These are phyloP conservation scores for Sporothrix luriei DNA, from an alignment of 2,329 filamentous ascomycete genomes.

Conservation along the genomic window DNA sequence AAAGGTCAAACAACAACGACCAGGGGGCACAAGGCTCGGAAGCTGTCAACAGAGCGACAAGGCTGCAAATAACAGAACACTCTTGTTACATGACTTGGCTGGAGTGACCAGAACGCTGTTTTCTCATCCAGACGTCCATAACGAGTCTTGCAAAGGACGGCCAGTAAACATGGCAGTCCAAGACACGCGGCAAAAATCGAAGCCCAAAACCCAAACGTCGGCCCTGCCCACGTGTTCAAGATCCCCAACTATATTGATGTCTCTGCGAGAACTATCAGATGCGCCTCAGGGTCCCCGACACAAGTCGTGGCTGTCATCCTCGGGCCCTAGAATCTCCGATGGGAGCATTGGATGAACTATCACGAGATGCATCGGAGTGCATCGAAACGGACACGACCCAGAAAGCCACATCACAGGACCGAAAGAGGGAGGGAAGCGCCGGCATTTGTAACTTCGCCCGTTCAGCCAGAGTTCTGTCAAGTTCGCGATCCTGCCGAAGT, in stretches of 20 bases:
- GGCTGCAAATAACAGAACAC: background rate
- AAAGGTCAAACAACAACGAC: background rate
- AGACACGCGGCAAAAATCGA: background rate
- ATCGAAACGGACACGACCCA: background rate
- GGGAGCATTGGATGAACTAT: background rate
- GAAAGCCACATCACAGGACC: background rate
- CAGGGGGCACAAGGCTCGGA: constrained; percentile 14
- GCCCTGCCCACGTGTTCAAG: too few relatives aligned
- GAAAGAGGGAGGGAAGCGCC: background rate
- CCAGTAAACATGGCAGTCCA: too few relatives aligned
- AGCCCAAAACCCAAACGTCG: too few relatives aligned
- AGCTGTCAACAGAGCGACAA: background rate
- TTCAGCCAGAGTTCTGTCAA: background rate
- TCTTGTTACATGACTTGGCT: background rate
- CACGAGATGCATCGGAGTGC: constrained; percentile 5
- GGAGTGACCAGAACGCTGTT: too few relatives aligned
- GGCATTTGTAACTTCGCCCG: background rate
- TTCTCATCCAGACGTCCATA: too few relatives aligned
- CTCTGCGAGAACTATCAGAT: background rate
- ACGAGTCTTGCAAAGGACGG: too few relatives aligned
- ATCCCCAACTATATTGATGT: background rate
- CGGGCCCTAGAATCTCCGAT: background rate
- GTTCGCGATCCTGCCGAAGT: background rate
- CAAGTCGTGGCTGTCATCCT: background rate
- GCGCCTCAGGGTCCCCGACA: background rate